These are phyloP conservation scores for Coemansia sp. DNA, from an alignment of 192 early-diverging fungal genomes.

Conservation along the genomic window DNA sequence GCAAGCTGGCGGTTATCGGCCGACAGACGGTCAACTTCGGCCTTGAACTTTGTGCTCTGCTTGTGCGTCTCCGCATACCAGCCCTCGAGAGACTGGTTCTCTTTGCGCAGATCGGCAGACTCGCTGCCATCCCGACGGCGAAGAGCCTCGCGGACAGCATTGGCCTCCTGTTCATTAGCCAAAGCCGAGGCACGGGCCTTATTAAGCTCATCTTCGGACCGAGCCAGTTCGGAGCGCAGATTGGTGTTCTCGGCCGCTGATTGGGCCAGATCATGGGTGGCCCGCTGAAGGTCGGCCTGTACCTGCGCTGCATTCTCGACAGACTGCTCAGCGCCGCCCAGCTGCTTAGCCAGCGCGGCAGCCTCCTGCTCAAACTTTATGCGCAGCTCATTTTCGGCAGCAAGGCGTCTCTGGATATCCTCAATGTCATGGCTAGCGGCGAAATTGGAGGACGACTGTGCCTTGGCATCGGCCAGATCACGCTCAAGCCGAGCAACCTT, in stretches of 20 bases:
- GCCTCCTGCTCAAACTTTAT: slow-evolving; percentile 49
- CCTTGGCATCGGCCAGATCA: slow-evolving; percentile 54
- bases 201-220: slow-evolving; percentile 44
- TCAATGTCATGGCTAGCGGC: slow-evolving; percentile 48
- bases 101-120: slow-evolving; percentile 40
- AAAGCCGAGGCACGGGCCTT: slow-evolving; percentile 28
- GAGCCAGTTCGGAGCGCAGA: slow-evolving; percentile 35
- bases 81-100: slow-evolving; percentile 41
- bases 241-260: slow-evolving; percentile 19
- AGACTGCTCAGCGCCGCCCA: slow-evolving; percentile 14
- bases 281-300: slow-evolving; percentile 25
- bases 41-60: slow-evolving; percentile 35
- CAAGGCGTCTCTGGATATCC: slow-evolving; percentile 37
- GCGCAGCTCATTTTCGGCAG: slow-evolving; percentile 32
- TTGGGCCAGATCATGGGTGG: slow-evolving; percentile 19
- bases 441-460: slow-evolving; percentile 10
- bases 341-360: slow-evolving; percentile 23
- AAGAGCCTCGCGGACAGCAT: slow-evolving; percentile 38
- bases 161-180: slow-evolving; percentile 38
- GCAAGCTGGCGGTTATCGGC: slow-evolving; percentile 54
- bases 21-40: slow-evolving; percentile 44
- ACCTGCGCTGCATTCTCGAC: slow-evolving; percentile 13
- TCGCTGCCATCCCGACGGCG: slow-evolving; percentile 36
- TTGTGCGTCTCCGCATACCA: slow-evolving; percentile 51
- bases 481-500: slow-evolving; percentile 63